Conservation (phyloP, 176 grass and related monocot genomes). For the Oryza longistaminata region DNA sequence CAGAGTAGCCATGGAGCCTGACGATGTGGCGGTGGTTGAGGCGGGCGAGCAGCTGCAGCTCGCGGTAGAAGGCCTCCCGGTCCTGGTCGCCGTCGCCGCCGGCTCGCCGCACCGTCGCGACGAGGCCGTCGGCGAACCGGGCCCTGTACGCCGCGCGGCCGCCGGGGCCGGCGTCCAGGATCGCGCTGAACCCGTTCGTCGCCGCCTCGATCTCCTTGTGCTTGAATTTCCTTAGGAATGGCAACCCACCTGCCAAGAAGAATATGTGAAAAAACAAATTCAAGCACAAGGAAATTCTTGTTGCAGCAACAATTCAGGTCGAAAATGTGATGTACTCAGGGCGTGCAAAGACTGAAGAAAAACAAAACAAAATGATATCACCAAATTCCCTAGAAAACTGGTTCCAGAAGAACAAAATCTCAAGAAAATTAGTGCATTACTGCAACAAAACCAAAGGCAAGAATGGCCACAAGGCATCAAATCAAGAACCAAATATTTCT, state of each 20-base stretch:
- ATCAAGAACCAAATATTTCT: slow-evolving; percentile 15
- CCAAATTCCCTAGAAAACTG: not conserved
- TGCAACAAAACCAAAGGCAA: not conserved
- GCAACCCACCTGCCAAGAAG: slow-evolving; percentile 44
- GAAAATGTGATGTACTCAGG: too few species aligned
- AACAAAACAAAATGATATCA: not conserved
- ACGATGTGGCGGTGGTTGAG: slow-evolving; percentile 90
- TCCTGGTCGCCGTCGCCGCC: slow-evolving; percentile 25
- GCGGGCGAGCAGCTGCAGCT: slow-evolving; percentile 71
- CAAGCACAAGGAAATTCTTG: too few species aligned
- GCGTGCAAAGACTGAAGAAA: not conserved
- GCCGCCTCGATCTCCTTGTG: slow-evolving; percentile 75
- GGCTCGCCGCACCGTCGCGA: slow-evolving; percentile 60
- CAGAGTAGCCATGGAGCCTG: slow-evolving; percentile 70
- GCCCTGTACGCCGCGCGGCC: slow-evolving; percentile 68
- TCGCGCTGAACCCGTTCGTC: slow-evolving; percentile 69
- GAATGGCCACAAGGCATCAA: not conserved
- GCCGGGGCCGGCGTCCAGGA: slow-evolving; percentile 46
- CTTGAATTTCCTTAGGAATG: slow-evolving; percentile 68
- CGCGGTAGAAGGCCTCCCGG: slow-evolving; percentile 52
- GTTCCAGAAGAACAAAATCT: not conserved
- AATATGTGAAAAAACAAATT: not conserved
- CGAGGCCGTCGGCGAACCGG: slow-evolving; percentile 68
- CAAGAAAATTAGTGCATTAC: not conserved
- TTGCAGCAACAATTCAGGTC: not conserved